A percentile compares a stretch with the other conserved stretches of the same genome.
Conservation (phyloP, 495 filamentous ascomycete genomes). For the Hyaloscypha bicolor region DNA sequence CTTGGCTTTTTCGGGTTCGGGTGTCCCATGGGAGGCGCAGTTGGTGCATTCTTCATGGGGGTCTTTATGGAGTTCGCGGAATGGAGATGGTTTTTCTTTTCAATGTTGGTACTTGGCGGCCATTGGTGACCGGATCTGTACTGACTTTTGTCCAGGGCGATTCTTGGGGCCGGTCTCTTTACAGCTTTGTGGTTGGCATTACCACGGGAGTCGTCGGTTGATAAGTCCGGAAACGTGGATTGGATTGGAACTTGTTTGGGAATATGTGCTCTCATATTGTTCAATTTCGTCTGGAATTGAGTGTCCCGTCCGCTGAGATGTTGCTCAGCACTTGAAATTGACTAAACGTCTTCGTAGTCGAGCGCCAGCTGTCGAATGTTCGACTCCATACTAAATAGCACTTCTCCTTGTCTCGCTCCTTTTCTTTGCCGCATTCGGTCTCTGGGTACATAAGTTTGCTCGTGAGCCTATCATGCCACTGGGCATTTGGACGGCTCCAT, state of each 20-base stretch:
- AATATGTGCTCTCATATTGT: constrained; percentile 47
- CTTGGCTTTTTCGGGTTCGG: constrained; percentile 53
- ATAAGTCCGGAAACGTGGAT: constrained; percentile 49
- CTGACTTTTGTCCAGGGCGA: constrained; percentile 30
- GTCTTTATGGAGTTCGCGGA: constrained; percentile 44
- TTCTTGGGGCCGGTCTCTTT: constrained; percentile 42
- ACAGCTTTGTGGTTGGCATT: constrained; percentile 38
- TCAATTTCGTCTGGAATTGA: constrained; percentile 59
- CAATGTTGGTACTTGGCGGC: constrained; percentile 6
- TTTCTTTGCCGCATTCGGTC: constrained; percentile 43
- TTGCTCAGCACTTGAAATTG: constrained; percentile 3
- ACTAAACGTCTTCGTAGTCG: constrained; percentile 37
- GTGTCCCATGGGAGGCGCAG: constrained; percentile 49
- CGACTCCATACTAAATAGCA: constrained; percentile 45
- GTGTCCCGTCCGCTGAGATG: background rate
- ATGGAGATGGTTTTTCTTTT: constrained; percentile 52
- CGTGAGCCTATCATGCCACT: constrained; percentile 51
- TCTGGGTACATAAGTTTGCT: constrained; percentile 50
- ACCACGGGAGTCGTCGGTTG: constrained; percentile 42
- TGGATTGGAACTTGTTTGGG: constrained; percentile 52
- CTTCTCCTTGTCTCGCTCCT: constrained; percentile 46
- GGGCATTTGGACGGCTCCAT: constrained; percentile 52
- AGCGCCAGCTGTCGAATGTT: constrained; percentile 53
- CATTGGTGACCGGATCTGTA: too few relatives aligned
- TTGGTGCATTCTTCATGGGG: constrained; percentile 47